A percentile compares a stretch with the other conserved stretches of the same genome.
phyloP scores from a whole-genome alignment of 345 rosid species.

The Aquilaria yunnanensis region DNA sequence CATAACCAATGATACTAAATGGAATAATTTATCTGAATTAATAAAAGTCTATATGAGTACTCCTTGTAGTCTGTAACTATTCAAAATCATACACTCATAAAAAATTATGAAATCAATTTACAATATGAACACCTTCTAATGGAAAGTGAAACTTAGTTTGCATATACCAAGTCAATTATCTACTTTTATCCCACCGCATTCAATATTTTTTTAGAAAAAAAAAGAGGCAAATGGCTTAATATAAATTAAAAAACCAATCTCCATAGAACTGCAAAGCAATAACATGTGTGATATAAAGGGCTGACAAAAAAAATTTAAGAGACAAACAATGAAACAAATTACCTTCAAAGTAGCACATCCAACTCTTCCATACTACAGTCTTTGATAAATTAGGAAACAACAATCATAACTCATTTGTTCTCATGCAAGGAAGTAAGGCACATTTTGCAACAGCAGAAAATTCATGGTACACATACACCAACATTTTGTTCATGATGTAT shows the following conservation, averaged over 20 bases:
- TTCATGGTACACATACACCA: conserved; percentile 76
- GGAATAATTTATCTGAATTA: too few relatives aligned
- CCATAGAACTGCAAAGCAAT: background rate
- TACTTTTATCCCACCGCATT: conserved; percentile 65
- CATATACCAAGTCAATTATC: conserved; percentile 63
- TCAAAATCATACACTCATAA: too few relatives aligned
- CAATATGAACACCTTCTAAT: conserved; percentile 52
- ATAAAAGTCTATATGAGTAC: too few relatives aligned
- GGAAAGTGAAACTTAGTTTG: conserved; percentile 60
- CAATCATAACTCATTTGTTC: conserved; percentile 59
- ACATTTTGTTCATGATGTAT: conserved; percentile 62
- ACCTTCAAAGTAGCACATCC: conserved; percentile 77
- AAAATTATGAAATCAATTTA: too few relatives aligned
- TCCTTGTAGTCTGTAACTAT: too few relatives aligned
- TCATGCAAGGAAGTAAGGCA: conserved; percentile 48
- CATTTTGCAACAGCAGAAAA: conserved; percentile 58
- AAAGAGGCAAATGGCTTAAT: conserved; percentile 15
- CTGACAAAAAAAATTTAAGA: background rate
- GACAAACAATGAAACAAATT: conserved; percentile 15
- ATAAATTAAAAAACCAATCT: conserved; percentile 2
- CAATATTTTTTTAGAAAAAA: conserved; percentile 11
- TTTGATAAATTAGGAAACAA: conserved; percentile 70
- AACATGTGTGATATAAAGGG: conserved; percentile 9
- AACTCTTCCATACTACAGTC: conserved; percentile 53
- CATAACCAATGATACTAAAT: too few relatives aligned